Percentiles rank a stretch among this genome's conserved stretches.
These are phyloP conservation scores for Ustanciosporium gigantosporum DNA, from an alignment of 1,284 basidiomycete species.

Conservation along the genomic window DNA sequence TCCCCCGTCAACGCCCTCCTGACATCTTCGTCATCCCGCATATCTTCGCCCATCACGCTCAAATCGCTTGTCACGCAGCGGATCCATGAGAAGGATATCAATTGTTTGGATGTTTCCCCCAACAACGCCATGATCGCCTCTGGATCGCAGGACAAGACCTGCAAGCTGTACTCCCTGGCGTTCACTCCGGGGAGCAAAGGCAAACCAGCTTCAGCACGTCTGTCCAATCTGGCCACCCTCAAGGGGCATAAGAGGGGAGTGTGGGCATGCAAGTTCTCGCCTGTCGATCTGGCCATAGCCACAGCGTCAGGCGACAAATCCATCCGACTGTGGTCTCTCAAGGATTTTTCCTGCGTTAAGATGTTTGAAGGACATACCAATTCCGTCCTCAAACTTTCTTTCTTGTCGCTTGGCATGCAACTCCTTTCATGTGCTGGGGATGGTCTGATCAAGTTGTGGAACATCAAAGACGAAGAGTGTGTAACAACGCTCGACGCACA, in stretches of 20 bases:
- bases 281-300: slow-evolving; percentile 79
- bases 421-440: slow-evolving; percentile 87
- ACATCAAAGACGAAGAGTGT: slow-evolving; percentile 81
- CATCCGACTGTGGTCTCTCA: slow-evolving; percentile 87
- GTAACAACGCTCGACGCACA: slow-evolving; percentile 88
- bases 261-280: slow-evolving; percentile 88
- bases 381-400: slow-evolving; percentile 90
- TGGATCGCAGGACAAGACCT: slow-evolving; percentile 92
- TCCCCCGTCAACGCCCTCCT: slow-evolving; percentile 22
- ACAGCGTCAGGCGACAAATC: slow-evolving; percentile 94
- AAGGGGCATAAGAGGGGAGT: slow-evolving; percentile 96
- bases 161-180: slow-evolving; percentile 82
- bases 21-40: neutral
- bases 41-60: slow-evolving; percentile 62
- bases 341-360: slow-evolving; percentile 63
- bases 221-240: slow-evolving; percentile 81
- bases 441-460: slow-evolving; percentile 95
- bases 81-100: slow-evolving; percentile 98
- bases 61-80: slow-evolving; percentile 84
- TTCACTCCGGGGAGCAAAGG: slow-evolving; percentile 63
- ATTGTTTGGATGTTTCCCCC: slow-evolving; percentile 88
- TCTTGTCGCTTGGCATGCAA: slow-evolving; percentile 81
- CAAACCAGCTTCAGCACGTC: slow-evolving; percentile 34
- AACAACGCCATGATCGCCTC: slow-evolving; percentile 87
- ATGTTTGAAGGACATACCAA: slow-evolving; percentile 77